Base-by-base conservation (phyloP, 2,329 filamentous ascomycete genomes). In the Stagonosporopsis cucurbitacearum region DNA sequence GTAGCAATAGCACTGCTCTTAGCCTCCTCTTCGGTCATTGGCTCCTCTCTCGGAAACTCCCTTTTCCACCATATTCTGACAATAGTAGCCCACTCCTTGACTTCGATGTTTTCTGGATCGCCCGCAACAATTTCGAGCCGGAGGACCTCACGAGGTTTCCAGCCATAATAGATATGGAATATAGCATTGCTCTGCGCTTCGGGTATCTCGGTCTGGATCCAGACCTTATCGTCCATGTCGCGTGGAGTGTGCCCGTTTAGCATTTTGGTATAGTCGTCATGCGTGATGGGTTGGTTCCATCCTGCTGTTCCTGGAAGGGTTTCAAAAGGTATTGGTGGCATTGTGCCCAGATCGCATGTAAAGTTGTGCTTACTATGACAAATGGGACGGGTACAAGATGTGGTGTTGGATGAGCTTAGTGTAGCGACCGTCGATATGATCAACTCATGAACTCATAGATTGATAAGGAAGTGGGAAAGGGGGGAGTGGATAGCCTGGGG, bases 11-110 rank as follows among this genome's bases (percentile, higher is more conserved):
- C 46, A n/a, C 40, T 50, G 13, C 9, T 26, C 53, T 62, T 62
- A 20, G 56, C 59, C 49, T 62, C 50, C 41, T 50, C 26, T 51
- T 62, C 59, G 25, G 48, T 42, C 17, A 57, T 36, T 19, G 33
- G 25, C 30, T 22, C 13, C 26, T 44, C 49, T 13, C 40, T 53
- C 17, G 33, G 17, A 20, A 39, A 26, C 52, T 57, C 46, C 42
- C 17, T 45, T 23, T 52, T 57, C 59, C 59, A 62, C 43, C 49
- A 54, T 54, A 59, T 59, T 35, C 50, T 56, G 17, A 48, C 47
- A 45, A 62, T 57, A 30, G 48, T 62, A 47, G 46, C 58, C 58
- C 56, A 62, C 25, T 62, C 55, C 49, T 54, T 54, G 15, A 32
- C 46, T 33, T 59, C 59, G 17, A 43, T 54, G 32, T 55, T 49